Evolutionary conservation across 495 filamentous ascomycete species (phyloP), one percentile per base, ranked within the genome.

Genomic region (Lasiosphaeria hispida): DNA sequence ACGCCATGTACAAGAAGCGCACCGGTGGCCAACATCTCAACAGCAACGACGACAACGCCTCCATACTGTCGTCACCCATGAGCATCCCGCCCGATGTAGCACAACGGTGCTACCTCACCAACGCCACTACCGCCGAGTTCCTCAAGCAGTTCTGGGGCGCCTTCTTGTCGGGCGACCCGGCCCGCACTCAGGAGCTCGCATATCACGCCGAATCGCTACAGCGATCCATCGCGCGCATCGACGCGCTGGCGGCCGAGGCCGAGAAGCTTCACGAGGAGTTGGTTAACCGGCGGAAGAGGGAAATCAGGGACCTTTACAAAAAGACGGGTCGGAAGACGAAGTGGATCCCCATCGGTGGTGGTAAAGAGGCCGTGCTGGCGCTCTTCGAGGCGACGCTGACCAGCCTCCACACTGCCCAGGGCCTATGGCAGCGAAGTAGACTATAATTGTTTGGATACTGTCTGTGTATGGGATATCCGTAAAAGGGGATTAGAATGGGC

Each of bases 81-180:
- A 86, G 87, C 10, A 77, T 97, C 10, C 83, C 89, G 0, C 58
- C 76, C 0, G 69, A 76, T 0, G 75, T 91, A 4, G 87, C 90
- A 40, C 87, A 95, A 55, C 83, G 85, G 4, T 80, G 96, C 39
- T 84, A 81, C 23, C 80, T 96, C 18, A 96, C 92, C 14, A 91
- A 97, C 67, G 91, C 92, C 40, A 97, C 94, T 0, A 91, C 91
- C 0, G 88, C 86, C 7, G 95, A 97, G 61, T 97, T 97, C 65
- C 75, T 98, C n/a, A 87, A 89, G 60, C 92, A 97, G 67, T 98
- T 97, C 77, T 97, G 92, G 92, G 77, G 83, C 37, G 83, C 89
- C 4, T 97, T 94, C 64, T 76, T 93, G 7, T 96, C 92, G 0
- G 91, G 90, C 2, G 88, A 94, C 42, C 10, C 61, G 7, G 83